Percentiles rank a stretch among this genome's conserved stretches.
Conservation (phyloP, 768 basidiomycete genomes). For the Rhizopogon rudus region DNA sequence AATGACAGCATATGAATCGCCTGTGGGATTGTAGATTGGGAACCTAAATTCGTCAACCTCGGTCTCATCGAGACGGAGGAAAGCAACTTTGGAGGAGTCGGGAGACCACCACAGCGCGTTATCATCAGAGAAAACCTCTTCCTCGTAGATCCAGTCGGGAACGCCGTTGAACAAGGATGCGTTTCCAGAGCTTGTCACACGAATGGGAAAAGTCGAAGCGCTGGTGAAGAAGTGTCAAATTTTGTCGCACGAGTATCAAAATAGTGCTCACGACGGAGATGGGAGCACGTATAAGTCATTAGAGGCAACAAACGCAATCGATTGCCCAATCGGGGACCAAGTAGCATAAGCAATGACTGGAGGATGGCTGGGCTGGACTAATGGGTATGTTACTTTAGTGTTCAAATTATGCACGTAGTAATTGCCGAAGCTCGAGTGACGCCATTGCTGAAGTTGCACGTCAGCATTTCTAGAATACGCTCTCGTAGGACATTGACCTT, state of each 20-base stretch:
- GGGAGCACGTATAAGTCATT: constrained; percentile 90
- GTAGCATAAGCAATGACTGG: constrained; percentile 73
- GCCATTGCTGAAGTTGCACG: constrained; percentile 73
- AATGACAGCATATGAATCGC: constrained; percentile 60
- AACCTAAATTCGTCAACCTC: constrained; percentile 81
- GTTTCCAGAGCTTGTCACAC: constrained; percentile 78
- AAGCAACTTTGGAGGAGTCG: constrained; percentile 55
- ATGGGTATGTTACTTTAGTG: constrained; percentile 61
- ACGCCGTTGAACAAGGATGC: constrained; percentile 89
- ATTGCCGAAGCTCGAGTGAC: constrained; percentile 84
- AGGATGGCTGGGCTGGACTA: constrained; percentile 64
- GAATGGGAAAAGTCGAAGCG: constrained; percentile 46
- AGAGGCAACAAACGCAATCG: constrained; percentile 78
- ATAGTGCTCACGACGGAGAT: constrained; percentile 49
- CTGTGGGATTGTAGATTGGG: constrained; percentile 88
- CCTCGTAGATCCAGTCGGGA: constrained; percentile 97
- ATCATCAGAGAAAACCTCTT: constrained; percentile 75
- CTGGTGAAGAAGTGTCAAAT: constrained; percentile 13
- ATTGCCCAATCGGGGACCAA: constrained; percentile 81
- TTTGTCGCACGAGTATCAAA: neutral
- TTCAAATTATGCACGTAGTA: constrained; percentile 87
- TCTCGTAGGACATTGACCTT: constrained; percentile 46
- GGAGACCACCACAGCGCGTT: constrained; percentile 92
- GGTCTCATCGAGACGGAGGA: constrained; percentile 85
- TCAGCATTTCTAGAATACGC: constrained; percentile 5